Percentiles rank a stretch among this genome's conserved stretches.
These are phyloP conservation scores for Neonectria neomacrospora DNA, from an alignment of 2,329 filamentous ascomycete species.

Conservation along the genomic window DNA sequence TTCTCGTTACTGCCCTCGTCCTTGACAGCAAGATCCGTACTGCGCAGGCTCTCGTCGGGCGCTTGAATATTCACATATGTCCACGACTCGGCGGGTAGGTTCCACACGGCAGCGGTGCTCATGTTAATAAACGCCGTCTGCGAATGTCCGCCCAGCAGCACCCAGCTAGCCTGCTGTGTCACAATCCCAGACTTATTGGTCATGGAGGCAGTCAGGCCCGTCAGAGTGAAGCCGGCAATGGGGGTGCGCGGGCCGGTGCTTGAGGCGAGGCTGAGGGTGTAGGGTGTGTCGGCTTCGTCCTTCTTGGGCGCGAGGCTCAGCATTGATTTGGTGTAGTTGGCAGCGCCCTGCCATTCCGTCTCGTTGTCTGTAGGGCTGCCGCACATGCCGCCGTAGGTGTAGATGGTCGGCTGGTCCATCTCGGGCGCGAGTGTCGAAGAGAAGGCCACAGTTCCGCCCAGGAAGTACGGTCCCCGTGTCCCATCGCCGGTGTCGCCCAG, in stretches of 20 bases:
- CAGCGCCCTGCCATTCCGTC: slow-evolving; percentile 71
- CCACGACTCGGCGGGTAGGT: slow-evolving; percentile 87
- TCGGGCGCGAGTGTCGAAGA: slow-evolving; percentile 67
- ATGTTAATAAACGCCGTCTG: slow-evolving; percentile 89
- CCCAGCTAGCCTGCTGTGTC: slow-evolving; percentile 80
- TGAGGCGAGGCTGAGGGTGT: slow-evolving; percentile 53
- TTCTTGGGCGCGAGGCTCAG: slow-evolving; percentile 67
- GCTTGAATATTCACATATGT: slow-evolving; percentile 77
- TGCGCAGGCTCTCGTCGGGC: slow-evolving; percentile 48
- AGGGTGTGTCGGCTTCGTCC: slow-evolving; percentile 44
- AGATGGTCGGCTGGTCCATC: slow-evolving; percentile 67
- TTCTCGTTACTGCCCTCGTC: slow-evolving; percentile 21
- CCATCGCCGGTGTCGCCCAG: slow-evolving; percentile 35
- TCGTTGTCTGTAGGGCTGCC: slow-evolving; percentile 58
- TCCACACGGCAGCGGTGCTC: slow-evolving; percentile 89
- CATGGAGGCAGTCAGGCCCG: slow-evolving; percentile 75
- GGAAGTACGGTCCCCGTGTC: slow-evolving; percentile 58
- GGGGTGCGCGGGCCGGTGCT: slow-evolving; percentile 74
- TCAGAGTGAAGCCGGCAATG: slow-evolving; percentile 89
- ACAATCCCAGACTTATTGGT: slow-evolving; percentile 73
- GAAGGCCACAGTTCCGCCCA: slow-evolving; percentile 72
- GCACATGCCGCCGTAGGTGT: slow-evolving; percentile 93
- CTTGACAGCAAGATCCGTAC: slow-evolving; percentile 67
- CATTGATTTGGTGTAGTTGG: slow-evolving; percentile 85
- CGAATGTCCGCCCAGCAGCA: slow-evolving; percentile 89